Evolutionary conservation across 768 basidiomycete genomes (phyloP).

Genomic region (Kwoniella sp.): DNA sequence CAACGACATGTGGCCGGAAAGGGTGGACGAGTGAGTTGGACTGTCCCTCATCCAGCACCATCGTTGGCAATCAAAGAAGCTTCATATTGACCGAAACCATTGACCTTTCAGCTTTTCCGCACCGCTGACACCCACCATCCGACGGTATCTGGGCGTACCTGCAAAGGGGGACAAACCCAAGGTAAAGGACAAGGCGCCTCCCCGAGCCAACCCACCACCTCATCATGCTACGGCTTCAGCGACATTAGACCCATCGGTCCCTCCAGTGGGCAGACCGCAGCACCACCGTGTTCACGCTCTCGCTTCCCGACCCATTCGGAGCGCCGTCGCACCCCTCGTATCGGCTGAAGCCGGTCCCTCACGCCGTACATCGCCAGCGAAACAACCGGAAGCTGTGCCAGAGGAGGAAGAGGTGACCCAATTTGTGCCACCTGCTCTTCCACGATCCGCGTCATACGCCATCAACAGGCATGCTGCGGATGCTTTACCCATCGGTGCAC

Average conservation of each 20-base stretch:
- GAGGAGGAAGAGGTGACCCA: background rate
- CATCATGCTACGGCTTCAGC: constrained; percentile 10
- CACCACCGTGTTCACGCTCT: constrained; percentile 15
- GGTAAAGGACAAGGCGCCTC: constrained; percentile 3
- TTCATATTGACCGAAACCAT: background rate
- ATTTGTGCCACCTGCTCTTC: background rate
- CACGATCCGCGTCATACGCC: background rate
- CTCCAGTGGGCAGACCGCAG: constrained; percentile 3
- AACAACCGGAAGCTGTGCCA: background rate
- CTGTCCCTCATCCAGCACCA: background rate
- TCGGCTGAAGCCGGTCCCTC: constrained; percentile 8
- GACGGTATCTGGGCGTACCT: constrained; percentile 50
- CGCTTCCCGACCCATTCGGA: constrained; percentile 7
- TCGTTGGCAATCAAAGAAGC: background rate
- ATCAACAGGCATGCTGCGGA: background rate
- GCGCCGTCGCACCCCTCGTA: background rate
- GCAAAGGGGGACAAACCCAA: constrained; percentile 20
- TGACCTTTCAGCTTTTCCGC: constrained; percentile 50
- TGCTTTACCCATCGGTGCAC: background rate
- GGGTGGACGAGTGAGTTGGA: constrained; percentile 46
- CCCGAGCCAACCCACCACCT: constrained; percentile 3
- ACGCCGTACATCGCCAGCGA: constrained; percentile 5
- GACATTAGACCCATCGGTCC: background rate
- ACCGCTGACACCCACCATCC: constrained; percentile 51
- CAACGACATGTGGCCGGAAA: constrained; percentile 45